These are phyloP conservation scores for Trichosporon sp. DNA, from an alignment of 1,284 basidiomycete genomes.

Conservation along the genomic window DNA sequence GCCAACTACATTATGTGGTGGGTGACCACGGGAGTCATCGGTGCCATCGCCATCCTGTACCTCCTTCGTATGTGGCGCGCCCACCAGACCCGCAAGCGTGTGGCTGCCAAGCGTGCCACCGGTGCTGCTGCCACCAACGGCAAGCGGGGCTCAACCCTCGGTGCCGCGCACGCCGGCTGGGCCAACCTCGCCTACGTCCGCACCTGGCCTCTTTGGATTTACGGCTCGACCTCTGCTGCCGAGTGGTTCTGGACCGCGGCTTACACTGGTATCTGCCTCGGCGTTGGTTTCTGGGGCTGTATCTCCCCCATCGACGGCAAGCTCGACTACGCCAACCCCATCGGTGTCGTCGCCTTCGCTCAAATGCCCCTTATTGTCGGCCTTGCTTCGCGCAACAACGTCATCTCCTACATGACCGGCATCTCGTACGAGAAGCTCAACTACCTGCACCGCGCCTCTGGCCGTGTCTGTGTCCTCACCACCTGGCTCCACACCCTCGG, in stretches of 20 bases:
- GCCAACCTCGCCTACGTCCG: constrained; percentile 28
- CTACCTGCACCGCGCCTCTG: constrained; percentile 48
- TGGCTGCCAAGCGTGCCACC: constrained; percentile 7
- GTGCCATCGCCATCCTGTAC: constrained; percentile 22
- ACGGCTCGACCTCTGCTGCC: constrained; percentile 21
- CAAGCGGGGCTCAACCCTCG: not conserved
- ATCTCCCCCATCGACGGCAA: constrained; percentile 17
- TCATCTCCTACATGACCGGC: constrained; percentile 66
- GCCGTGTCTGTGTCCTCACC: constrained; percentile 41
- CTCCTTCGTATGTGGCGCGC: constrained; percentile 17
- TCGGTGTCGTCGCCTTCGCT: constrained; percentile 43
- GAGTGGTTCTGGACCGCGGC: constrained; percentile 30
- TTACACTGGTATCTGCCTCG: constrained; percentile 29
- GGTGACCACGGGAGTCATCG: constrained; percentile 26
- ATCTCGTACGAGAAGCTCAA: constrained; percentile 64
- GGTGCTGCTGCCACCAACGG: not conserved
- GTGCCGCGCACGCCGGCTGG: constrained; percentile 16
- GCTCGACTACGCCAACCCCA: constrained; percentile 32
- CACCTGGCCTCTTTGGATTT: constrained; percentile 31
- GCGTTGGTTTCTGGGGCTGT: constrained; percentile 26
- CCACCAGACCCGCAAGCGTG: constrained; percentile 23
- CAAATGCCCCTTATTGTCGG: constrained; percentile 67
- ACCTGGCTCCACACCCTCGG: constrained; percentile 45
- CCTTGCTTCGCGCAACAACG: constrained; percentile 68
- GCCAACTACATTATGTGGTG: constrained; percentile 26